These are phyloP conservation scores for Marasmius fiardii DNA, from an alignment of 1,284 basidiomycete species.

Conservation along the genomic window DNA sequence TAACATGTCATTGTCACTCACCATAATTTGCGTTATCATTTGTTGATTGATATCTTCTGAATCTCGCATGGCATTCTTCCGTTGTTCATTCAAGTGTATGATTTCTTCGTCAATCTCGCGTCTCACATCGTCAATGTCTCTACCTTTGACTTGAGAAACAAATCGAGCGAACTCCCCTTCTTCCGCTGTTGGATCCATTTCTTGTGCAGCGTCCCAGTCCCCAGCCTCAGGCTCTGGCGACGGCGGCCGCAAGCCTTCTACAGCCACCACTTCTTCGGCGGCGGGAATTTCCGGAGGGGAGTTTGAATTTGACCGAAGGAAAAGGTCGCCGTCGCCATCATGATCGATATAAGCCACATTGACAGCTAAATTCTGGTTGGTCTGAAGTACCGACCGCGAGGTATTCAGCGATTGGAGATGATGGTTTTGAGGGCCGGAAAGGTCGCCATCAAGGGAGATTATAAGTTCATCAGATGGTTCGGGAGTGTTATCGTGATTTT, in stretches of 20 bases:
- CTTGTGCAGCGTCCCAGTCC: slow-evolving; percentile 70
- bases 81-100: slow-evolving; percentile 73
- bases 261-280: slow-evolving; percentile 24
- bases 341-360: too few relatives aligned
- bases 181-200: slow-evolving; percentile 80
- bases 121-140: slow-evolving; percentile 76
- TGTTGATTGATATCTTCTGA: slow-evolving; percentile 94
- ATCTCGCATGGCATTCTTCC: slow-evolving; percentile 87
- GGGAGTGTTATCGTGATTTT: too few relatives aligned
- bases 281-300: slow-evolving; percentile 11
- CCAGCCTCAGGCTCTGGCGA: slow-evolving; percentile 38
- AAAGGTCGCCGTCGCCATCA: slow-evolving; percentile 16
- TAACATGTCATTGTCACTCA: slow-evolving; percentile 28
- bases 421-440: too few relatives aligned
- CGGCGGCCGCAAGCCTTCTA: slow-evolving; percentile 53
- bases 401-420: too few relatives aligned
- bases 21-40: slow-evolving; percentile 97
- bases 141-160: slow-evolving; percentile 85
- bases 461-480: too few relatives aligned
- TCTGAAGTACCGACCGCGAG: slow-evolving; percentile 17
- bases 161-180: slow-evolving; percentile 92
- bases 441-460: too few relatives aligned
- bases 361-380: too few relatives aligned
- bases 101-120: slow-evolving; percentile 94
- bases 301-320: slow-evolving; percentile 27